phyloP scores from a whole-genome alignment of 306 rosid species.

The Citrullus colocynthis region DNA sequence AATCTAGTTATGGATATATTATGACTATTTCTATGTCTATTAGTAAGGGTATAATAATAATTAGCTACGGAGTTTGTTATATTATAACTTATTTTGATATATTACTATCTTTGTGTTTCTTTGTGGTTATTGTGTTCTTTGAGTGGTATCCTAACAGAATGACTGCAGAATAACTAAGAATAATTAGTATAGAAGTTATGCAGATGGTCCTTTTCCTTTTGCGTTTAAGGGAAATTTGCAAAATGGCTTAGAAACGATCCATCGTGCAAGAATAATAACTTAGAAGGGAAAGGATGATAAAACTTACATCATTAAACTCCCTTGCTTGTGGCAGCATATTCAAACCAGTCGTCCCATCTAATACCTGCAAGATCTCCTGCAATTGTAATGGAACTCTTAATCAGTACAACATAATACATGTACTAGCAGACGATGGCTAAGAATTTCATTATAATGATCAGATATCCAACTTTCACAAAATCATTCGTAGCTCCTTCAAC shows the following conservation, averaged over 20 bases:
- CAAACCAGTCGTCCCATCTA: constrained; percentile 98
- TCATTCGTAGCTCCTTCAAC: background rate
- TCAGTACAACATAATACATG: background rate
- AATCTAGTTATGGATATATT: too few species aligned
- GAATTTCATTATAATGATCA: background rate
- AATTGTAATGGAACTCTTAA: constrained; percentile 6
- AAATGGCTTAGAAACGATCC: background rate
- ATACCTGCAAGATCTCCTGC: constrained; percentile 89
- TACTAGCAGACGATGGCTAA: background rate
- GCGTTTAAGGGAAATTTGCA: background rate
- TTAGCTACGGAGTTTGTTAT: too few species aligned
- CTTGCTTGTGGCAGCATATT: constrained; percentile 96
- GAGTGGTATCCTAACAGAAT: too few species aligned
- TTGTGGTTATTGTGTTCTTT: too few species aligned
- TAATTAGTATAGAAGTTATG: background rate
- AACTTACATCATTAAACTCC: constrained; percentile 78
- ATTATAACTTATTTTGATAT: too few species aligned
- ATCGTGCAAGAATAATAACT: background rate
- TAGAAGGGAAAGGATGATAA: constrained; percentile 7
- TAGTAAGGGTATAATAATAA: too few species aligned
- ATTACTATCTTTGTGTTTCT: too few species aligned
- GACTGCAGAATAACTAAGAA: background rate
- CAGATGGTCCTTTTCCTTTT: background rate
- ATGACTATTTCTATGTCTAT: too few species aligned
- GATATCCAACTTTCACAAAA: background rate